phyloP scores from a whole-genome alignment of 441 rosid genomes.

The Pelargonium myrrhifolium region DNA sequence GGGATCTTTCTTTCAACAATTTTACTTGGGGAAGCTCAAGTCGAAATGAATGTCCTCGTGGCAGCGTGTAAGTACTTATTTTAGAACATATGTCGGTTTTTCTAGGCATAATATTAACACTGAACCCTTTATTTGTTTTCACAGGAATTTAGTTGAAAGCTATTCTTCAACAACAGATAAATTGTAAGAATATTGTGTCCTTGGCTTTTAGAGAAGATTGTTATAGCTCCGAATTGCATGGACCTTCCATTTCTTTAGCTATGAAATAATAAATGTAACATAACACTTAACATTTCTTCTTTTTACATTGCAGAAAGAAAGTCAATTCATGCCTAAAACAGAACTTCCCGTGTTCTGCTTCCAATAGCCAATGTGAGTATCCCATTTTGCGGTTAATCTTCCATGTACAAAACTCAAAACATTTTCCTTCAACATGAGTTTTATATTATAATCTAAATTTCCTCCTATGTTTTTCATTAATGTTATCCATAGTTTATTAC shows the following conservation, averaged over 20 bases:
- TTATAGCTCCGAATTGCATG: not conserved
- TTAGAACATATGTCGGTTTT: not conserved
- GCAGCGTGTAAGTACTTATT: conserved; percentile 51
- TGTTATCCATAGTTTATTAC: not conserved
- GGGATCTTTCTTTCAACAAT: conserved; percentile 76
- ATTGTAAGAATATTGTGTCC: conserved; percentile 41
- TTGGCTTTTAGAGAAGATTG: not conserved
- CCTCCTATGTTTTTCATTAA: not conserved
- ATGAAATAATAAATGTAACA: not conserved
- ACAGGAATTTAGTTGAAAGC: conserved; percentile 81
- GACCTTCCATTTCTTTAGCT: conserved; percentile 1
- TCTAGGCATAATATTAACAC: not conserved
- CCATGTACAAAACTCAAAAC: not conserved
- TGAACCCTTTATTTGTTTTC: conserved; percentile 15
- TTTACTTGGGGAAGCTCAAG: conserved; percentile 59
- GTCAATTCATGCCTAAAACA: conserved; percentile 52
- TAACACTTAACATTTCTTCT: conserved; percentile 1
- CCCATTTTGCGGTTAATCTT: not conserved
- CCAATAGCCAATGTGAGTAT: conserved; percentile 43
- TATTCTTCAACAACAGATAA: conserved; percentile 33
- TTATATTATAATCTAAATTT: not conserved
- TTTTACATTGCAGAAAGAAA: conserved; percentile 43
- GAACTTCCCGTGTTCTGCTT: conserved; percentile 50
- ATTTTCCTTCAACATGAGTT: not conserved
- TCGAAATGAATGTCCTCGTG: conserved; percentile 45